Evolutionary conservation across 345 rosid genomes (phyloP).

Genomic region (Physaria fendleri): DNA sequence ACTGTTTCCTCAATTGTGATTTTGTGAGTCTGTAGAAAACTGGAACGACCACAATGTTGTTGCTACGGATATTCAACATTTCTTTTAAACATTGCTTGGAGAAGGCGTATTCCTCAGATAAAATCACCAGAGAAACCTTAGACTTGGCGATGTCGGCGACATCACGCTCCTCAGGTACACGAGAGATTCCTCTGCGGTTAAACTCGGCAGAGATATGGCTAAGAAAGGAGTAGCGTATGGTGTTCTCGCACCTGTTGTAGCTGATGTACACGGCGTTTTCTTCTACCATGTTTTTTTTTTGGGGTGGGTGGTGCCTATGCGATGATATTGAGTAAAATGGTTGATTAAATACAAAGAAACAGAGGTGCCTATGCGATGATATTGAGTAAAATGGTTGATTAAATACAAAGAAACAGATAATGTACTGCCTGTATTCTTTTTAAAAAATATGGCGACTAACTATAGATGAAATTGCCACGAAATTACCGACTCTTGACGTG

Average conservation of each 20-base stretch:
- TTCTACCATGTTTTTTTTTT: no score
- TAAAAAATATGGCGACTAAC: no score
- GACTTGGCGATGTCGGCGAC: not conserved
- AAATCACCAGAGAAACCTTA: not conserved
- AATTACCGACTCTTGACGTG: no score
- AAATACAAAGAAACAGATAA: no score
- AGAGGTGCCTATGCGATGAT: no score
- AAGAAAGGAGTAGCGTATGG: conserved; percentile 5
- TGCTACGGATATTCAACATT: not conserved
- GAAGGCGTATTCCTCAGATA: not conserved
- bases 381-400: no score
- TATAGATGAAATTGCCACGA: no score
- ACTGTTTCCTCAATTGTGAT: not conserved
- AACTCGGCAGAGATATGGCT: conserved; percentile 7
- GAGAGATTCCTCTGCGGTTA: not conserved
- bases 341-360: no score
- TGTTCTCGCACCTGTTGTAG: not conserved
- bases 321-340: no score
- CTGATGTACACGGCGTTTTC: not conserved
- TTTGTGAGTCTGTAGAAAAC: conserved; percentile 10
- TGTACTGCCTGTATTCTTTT: no score
- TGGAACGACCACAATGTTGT: not conserved
- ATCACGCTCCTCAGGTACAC: not conserved
- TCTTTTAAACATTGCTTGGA: not conserved
- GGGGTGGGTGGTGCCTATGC: no score